Conservation (phyloP, 2,329 filamentous ascomycete genomes). For the Fonsecaea multimorphosa region DNA sequence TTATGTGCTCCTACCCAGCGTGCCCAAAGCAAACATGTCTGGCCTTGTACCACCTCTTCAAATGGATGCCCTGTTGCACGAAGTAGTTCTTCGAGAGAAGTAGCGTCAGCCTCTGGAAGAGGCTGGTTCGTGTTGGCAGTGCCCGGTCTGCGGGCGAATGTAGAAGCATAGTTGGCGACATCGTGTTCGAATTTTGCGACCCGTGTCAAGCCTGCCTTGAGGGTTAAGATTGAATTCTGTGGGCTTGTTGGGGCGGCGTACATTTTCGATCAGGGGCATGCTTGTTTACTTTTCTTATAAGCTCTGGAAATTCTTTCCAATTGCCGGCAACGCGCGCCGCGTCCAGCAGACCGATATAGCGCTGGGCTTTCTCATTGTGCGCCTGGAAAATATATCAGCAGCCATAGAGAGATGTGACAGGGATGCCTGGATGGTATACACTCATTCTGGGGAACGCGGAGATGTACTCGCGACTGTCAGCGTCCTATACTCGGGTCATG, state of each 20-base stretch:
- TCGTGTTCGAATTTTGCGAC: conserved; percentile 73
- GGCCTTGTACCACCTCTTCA: conserved; percentile 75
- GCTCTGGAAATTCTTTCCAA: conserved; percentile 85
- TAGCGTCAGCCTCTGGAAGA: conserved; percentile 43
- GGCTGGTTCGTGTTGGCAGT: conserved; percentile 40
- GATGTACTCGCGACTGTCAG: not conserved
- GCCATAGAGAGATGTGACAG: not conserved
- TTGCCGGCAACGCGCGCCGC: conserved; percentile 83
- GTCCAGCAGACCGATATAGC: conserved; percentile 83
- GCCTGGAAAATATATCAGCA: conserved; percentile 44
- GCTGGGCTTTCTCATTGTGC: conserved; percentile 73
- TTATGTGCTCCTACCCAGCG: conserved; percentile 27
- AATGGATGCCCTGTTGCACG: conserved; percentile 40
- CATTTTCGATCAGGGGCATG: conserved; percentile 86
- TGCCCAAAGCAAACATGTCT: conserved; percentile 75
- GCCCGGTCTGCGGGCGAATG: conserved; percentile 40
- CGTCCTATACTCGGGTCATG: conserved; percentile 6
- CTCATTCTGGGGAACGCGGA: conserved; percentile 37
- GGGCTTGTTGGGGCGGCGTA: conserved; percentile 53
- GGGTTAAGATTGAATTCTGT: conserved; percentile 18
- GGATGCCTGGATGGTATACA: conserved; percentile 29
- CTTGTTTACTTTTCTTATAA: conserved; percentile 91
- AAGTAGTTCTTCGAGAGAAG: conserved; percentile 33
- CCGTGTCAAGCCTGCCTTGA: conserved; percentile 66
- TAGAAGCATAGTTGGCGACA: conserved; percentile 62